Evolutionary conservation across 1,139 yeast species (phyloP), one percentile per base, ranked within the genome.

Genomic region (Pichia sp.): DNA sequence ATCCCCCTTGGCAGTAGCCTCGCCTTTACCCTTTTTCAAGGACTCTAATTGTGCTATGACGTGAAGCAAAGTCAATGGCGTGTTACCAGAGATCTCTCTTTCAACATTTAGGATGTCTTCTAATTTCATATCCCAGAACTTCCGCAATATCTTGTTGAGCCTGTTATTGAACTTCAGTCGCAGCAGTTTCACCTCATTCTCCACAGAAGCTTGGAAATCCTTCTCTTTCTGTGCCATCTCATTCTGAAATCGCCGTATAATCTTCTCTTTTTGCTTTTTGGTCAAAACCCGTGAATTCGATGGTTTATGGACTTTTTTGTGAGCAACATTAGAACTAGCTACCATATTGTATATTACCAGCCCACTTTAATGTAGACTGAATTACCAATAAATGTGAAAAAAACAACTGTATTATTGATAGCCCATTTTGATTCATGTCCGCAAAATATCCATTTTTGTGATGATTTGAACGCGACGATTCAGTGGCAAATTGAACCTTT

Each of bases 61-160:
- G 10, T 55, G 48, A 3, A 59, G 57, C 30, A 64, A 42, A 67
- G 65, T 56, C 71, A 66, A 30, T 59, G 68, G 58, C 64, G 71
- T 66, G 1, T 78, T 71, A 33, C 67, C 66, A 45, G 58, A 53
- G 20, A 73, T 71, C 47, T 69, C 73, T 48, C 84, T 61, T 58
- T 81, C 85, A 5, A 77, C 68, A 53, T 70, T 70, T 34, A 81
- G 63, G 14, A 68, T 61, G 48, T 74, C 71, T 8, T 66, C 62
- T 30, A 75, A 60, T 51, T 74, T 74, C 50, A 70, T 67, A 60
- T 72, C 72, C 79, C 79, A 75, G 42, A 74, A 66, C 50, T 70
- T 67, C 48, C 76, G 67, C 4, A 77, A 73, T 8, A 76, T 71
- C 45, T 75, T 66, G 60, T 73, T 74, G 8, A 73, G 59, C 52